phyloP scores from a whole-genome alignment of 2,329 filamentous ascomycete genomes.

The Paecilomyces formosus region DNA sequence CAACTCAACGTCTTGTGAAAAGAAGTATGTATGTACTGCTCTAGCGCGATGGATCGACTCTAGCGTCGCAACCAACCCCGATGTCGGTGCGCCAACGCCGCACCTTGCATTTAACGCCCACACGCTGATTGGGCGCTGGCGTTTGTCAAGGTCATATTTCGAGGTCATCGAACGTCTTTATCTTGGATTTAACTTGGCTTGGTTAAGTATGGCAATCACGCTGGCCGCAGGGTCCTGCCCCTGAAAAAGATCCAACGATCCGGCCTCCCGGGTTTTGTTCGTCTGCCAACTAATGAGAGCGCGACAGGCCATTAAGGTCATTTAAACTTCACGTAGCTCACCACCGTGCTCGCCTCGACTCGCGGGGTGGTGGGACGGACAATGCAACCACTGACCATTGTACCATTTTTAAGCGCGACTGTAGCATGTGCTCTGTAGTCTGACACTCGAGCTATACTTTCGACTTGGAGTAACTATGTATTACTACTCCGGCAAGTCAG shows the following conservation, averaged over 20 bases:
- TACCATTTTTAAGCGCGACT: not conserved
- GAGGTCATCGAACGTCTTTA: constrained; percentile 18
- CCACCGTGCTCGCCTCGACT: not conserved
- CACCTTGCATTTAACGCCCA: constrained; percentile 7
- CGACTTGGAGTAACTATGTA: not conserved
- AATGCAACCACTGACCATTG: not conserved
- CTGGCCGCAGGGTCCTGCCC: constrained; percentile 2
- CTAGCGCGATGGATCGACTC: not conserved
- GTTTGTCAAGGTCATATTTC: constrained; percentile 17
- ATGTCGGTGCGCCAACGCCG: constrained; percentile 19
- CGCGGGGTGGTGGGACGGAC: not conserved
- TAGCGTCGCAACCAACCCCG: constrained; percentile 9
- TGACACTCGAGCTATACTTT: not conserved
- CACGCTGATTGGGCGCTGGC: constrained; percentile 11
- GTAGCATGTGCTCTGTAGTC: not conserved
- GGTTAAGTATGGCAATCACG: too few relatives aligned
- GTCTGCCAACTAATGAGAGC: not conserved
- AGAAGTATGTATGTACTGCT: too few relatives aligned
- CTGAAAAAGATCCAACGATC: not conserved
- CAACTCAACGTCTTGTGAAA: not conserved
- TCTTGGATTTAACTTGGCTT: constrained; percentile 6
- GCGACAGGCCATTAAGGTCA: not conserved
- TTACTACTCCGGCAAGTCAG: too few relatives aligned
- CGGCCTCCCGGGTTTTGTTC: not conserved
- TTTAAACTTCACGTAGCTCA: not conserved